A percentile compares a stretch with the other conserved stretches of the same genome.
Evolutionary conservation across 1,284 basidiomycete genomes (phyloP).

Genomic region (Pascua guehoae): DNA sequence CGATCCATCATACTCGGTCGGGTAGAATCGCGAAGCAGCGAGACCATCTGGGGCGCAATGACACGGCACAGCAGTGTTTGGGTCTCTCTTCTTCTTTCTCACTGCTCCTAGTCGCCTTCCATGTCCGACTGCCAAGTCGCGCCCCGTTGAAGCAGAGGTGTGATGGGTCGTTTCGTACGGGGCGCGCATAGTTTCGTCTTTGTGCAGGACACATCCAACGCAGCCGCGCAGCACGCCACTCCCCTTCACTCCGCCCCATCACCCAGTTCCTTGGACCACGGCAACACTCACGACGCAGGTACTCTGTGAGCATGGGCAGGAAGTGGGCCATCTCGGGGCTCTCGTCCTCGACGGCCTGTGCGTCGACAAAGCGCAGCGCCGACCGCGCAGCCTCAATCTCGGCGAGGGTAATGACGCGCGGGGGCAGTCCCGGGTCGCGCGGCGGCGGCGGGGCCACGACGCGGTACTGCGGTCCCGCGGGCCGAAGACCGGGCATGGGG

Average conservation of each 20-base stretch:
- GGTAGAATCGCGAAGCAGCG: too few species aligned
- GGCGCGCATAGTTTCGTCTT: too few species aligned
- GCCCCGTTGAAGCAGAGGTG: too few species aligned
- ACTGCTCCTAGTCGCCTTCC: too few species aligned
- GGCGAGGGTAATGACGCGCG: constrained; percentile 31
- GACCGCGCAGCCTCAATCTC: constrained; percentile 27
- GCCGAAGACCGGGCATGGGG: background rate
- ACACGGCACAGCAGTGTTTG: too few species aligned
- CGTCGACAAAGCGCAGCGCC: constrained; percentile 41
- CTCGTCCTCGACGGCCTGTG: constrained; percentile 34
- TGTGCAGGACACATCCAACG: too few species aligned
- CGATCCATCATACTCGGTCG: too few species aligned
- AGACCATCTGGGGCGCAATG: too few species aligned
- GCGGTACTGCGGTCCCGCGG: constrained; percentile 26
- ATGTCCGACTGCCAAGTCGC: too few species aligned
- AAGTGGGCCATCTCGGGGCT: constrained; percentile 47
- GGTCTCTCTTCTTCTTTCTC: too few species aligned
- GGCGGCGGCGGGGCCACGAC: constrained; percentile 32
- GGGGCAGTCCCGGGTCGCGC: constrained; percentile 27
- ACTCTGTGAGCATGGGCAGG: constrained; percentile 48
- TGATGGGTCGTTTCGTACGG: too few species aligned
- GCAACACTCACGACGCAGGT: constrained; percentile 36
- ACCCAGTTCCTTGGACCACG: background rate
- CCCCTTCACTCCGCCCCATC: background rate
- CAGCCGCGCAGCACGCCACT: background rate